Percentiles rank a stretch among this genome's conserved stretches.
phyloP scores from a whole-genome alignment of 1,284 basidiomycete genomes.

The Tranzscheliella williamsii region DNA sequence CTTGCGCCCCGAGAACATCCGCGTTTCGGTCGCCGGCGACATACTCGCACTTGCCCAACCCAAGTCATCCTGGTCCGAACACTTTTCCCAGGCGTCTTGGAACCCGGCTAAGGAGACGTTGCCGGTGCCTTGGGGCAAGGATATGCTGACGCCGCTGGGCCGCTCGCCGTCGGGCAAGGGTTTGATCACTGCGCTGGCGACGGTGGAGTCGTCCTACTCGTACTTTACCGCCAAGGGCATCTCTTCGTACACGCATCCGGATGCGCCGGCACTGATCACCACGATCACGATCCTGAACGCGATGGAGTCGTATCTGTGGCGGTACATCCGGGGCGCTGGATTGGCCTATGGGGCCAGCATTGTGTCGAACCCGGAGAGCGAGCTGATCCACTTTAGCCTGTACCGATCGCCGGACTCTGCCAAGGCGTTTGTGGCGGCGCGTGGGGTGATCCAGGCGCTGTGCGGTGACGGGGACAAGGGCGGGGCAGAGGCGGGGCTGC shows the following conservation, averaged over 20 bases:
- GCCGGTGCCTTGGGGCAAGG: slow-evolving; percentile 70
- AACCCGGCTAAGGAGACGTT: slow-evolving; percentile 64
- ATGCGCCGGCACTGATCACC: slow-evolving; percentile 82
- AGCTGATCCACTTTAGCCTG: slow-evolving; percentile 77
- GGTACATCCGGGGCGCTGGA: slow-evolving; percentile 56
- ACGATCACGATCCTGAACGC: slow-evolving; percentile 87
- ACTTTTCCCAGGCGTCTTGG: slow-evolving; percentile 12
- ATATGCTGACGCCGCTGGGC: slow-evolving; percentile 78
- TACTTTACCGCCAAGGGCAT: slow-evolving; percentile 76
- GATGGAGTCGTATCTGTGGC: slow-evolving; percentile 91
- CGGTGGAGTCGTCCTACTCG: slow-evolving; percentile 90
- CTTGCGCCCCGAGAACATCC: slow-evolving; percentile 72
- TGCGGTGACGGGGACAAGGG: slow-evolving; percentile 62
- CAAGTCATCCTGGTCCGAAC: slow-evolving; percentile 62
- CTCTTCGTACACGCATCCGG: slow-evolving; percentile 67
- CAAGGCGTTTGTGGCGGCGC: slow-evolving; percentile 80
- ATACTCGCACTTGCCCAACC: slow-evolving; percentile 75
- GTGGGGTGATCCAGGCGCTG: slow-evolving; percentile 61
- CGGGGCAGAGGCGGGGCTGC: slow-evolving; percentile 31
- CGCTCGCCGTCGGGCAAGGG: slow-evolving; percentile 72
- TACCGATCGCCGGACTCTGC: slow-evolving; percentile 80
- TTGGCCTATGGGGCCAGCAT: slow-evolving; percentile 86
- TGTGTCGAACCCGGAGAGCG: slow-evolving; percentile 77
- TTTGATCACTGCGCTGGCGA: slow-evolving; percentile 82
- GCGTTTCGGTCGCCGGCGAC: slow-evolving; percentile 86